Conservation (phyloP, 306 rosid genomes). For the Canavalia ensiformis region DNA sequence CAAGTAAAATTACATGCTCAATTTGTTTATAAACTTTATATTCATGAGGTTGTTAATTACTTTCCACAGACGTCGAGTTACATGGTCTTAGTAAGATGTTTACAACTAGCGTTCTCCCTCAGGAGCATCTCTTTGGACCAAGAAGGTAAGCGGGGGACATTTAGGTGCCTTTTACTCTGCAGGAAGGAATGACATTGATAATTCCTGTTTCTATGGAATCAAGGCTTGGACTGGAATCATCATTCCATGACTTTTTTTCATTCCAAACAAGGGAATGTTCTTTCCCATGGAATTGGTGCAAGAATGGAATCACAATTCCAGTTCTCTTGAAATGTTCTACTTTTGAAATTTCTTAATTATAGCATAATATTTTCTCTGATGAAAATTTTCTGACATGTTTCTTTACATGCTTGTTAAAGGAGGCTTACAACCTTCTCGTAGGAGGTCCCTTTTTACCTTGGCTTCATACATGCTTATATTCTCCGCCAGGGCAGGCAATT, state of each 20-base stretch:
- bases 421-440: constrained; percentile 79
- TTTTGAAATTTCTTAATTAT: constrained; percentile 34
- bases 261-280: constrained; percentile 35
- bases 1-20: not conserved
- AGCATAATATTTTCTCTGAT: constrained; percentile 26
- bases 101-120: constrained; percentile 93
- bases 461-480: constrained; percentile 88
- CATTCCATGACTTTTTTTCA: constrained; percentile 28
- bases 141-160: constrained; percentile 69
- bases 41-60: constrained; percentile 45
- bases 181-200: constrained; percentile 17
- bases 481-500: constrained; percentile 79
- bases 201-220: constrained; percentile 25
- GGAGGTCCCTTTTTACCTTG: constrained; percentile 92
- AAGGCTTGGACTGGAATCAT: constrained; percentile 28
- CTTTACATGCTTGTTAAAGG: constrained; percentile 62
- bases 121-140: constrained; percentile 71
- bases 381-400: constrained; percentile 51
- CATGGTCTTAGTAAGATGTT: constrained; percentile 80
- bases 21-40: not conserved
- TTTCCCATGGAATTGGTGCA: constrained; percentile 34
- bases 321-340: constrained; percentile 33
- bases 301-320: constrained; percentile 18
- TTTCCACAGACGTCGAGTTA: constrained; percentile 77
- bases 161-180: constrained; percentile 24